phyloP scores from a whole-genome alignment of 208 protist genomes.

The Crithidia thermophila region DNA sequence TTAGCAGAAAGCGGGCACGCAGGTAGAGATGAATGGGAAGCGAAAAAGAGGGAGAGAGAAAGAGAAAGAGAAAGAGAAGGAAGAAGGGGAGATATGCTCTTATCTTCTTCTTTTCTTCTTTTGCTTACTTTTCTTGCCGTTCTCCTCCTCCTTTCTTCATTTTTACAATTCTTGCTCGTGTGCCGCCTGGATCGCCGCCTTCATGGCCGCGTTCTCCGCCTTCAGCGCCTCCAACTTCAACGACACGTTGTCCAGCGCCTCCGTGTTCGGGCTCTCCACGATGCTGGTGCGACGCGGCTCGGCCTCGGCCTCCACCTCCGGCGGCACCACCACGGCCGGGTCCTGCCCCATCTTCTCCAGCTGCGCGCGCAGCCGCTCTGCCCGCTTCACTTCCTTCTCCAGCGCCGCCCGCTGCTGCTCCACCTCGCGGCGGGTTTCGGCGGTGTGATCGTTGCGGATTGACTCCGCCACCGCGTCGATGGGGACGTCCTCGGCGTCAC shows the following conservation, averaged over 20 bases:
- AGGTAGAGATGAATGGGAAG: background rate
- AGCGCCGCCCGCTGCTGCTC: conserved; percentile 20
- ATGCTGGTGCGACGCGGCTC: conserved; percentile 5
- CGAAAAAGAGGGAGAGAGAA: background rate
- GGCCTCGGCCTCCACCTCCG: conserved; percentile 1
- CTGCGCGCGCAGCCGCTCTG: conserved; percentile 19
- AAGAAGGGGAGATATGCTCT: background rate
- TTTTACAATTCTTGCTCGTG: no score
- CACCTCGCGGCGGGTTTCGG: conserved; percentile 2
- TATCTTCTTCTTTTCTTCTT: background rate
- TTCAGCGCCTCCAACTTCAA: conserved; percentile 5
- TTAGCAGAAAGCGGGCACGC: background rate
- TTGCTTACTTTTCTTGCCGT: no score
- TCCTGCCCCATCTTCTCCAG: conserved; percentile 8
- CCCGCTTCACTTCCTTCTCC: conserved; percentile 13
- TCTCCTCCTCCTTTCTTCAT: no score
- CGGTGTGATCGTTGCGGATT: conserved; percentile 36
- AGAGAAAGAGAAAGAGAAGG: background rate
- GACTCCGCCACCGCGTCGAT: conserved; percentile 41
- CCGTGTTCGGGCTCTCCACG: conserved; percentile 16
- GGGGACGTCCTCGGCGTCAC: conserved; percentile 26
- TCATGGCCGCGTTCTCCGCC: conserved; percentile 12
- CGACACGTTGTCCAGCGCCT: conserved; percentile 7
- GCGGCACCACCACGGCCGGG: conserved; percentile 10
- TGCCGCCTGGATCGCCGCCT: background rate